Evolutionary conservation across 495 filamentous ascomycete species (phyloP).

Genomic region (Podospora tetraspora): DNA sequence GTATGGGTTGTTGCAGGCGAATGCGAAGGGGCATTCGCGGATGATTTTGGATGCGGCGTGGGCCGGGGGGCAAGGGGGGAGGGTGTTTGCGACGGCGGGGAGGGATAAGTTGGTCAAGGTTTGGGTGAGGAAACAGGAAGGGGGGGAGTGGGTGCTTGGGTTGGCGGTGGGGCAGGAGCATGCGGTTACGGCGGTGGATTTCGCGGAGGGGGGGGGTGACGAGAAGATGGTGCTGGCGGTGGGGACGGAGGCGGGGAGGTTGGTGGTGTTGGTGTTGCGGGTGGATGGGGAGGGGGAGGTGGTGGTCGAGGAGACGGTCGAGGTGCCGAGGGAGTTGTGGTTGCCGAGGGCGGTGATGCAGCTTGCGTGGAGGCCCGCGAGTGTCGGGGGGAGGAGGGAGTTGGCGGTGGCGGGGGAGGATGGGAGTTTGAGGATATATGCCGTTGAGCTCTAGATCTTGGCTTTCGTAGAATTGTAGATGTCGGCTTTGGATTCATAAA

Average conservation of each 20-base stretch:
- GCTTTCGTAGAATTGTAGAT: neutral
- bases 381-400: slow-evolving; percentile 38
- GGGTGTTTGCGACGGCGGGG: slow-evolving; percentile 76
- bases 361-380: slow-evolving; percentile 68
- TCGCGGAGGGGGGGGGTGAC: slow-evolving; percentile 39
- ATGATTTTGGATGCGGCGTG: slow-evolving; percentile 88
- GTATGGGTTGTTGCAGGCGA: slow-evolving; percentile 55
- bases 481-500: neutral
- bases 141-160: slow-evolving; percentile 31
- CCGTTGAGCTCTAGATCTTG: slow-evolving; percentile 33
- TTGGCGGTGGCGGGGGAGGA: slow-evolving; percentile 82
- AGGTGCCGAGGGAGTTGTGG: slow-evolving; percentile 41
- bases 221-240: slow-evolving; percentile 55
- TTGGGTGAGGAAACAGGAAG: slow-evolving; percentile 49
- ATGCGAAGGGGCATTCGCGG: slow-evolving; percentile 78
- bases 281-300: slow-evolving; percentile 40
- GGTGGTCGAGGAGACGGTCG: slow-evolving; percentile 37
- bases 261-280: slow-evolving; percentile 41
- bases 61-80: slow-evolving; percentile 47
- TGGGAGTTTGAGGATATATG: slow-evolving; percentile 68
- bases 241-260: slow-evolving; percentile 56
- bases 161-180: slow-evolving; percentile 28
- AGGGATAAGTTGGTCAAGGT: slow-evolving; percentile 81
- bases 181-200: slow-evolving; percentile 74
- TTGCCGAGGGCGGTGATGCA: slow-evolving; percentile 70